Percentiles rank a stretch among this genome's conserved stretches.
phyloP scores from a whole-genome alignment of 306 rosid genomes.

The Aeschynomene evenia region DNA sequence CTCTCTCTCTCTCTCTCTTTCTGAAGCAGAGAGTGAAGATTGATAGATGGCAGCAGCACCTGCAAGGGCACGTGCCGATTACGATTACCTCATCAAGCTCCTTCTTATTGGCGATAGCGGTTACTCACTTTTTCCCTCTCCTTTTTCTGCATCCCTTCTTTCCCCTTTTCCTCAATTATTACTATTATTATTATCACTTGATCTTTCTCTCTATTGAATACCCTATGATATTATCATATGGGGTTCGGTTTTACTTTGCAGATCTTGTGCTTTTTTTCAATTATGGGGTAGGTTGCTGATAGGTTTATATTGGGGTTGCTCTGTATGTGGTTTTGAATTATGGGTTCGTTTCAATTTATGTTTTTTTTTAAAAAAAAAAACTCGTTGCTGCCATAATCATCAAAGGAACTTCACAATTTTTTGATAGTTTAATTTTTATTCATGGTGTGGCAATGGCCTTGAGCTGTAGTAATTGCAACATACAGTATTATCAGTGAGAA shows the following conservation, averaged over 20 bases:
- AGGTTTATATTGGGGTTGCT: not conserved
- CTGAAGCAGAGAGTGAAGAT: not conserved
- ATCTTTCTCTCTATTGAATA: not conserved
- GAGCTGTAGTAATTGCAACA: too few relatives aligned
- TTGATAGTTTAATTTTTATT: not conserved
- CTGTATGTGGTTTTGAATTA: not conserved
- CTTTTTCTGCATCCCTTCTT: not conserved
- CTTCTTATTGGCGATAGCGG: slow-evolving; percentile 86
- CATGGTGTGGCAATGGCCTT: not conserved
- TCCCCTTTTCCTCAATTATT: not conserved
- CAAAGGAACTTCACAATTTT: not conserved
- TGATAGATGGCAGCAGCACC: slow-evolving; percentile 64
- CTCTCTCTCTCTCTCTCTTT: not conserved
- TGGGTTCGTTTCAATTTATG: slow-evolving; percentile 7
- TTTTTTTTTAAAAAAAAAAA: not conserved
- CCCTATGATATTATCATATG: slow-evolving; percentile 6
- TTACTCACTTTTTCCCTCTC: slow-evolving; percentile 9
- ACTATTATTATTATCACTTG: not conserved
- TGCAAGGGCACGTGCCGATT: slow-evolving; percentile 71
- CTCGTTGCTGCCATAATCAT: not conserved
- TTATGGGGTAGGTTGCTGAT: not conserved
- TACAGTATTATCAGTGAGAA: too few relatives aligned
- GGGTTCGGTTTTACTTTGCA: not conserved
- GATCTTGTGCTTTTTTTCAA: not conserved
- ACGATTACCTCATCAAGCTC: slow-evolving; percentile 77